Percentiles rank a stretch among this genome's conserved stretches.
These are phyloP conservation scores for Yamadazyma taylorii DNA, from an alignment of 1,139 yeast species.

Conservation along the genomic window DNA sequence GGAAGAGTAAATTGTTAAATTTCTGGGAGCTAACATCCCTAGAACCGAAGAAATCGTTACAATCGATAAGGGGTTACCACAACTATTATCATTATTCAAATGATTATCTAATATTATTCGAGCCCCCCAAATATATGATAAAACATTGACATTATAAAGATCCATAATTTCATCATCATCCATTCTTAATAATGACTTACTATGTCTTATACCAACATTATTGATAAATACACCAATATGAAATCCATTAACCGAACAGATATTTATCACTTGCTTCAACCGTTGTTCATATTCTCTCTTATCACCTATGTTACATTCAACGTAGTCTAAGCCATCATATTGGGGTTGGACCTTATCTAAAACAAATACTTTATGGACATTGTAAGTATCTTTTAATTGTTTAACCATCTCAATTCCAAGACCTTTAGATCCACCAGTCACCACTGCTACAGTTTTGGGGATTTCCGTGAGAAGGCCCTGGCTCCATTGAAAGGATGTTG, in stretches of 20 bases:
- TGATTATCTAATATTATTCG: constrained; percentile 28
- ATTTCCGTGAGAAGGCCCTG: no score
- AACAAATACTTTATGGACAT: constrained; percentile 37
- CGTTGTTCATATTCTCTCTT: constrained; percentile 24
- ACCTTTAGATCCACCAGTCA: constrained; percentile 70
- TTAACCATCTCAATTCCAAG: constrained; percentile 51
- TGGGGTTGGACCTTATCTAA: constrained; percentile 48
- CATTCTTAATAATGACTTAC: constrained; percentile 40
- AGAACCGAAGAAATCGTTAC: constrained; percentile 69
- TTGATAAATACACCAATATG: constrained; percentile 58
- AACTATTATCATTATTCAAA: background rate
- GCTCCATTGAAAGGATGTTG: constrained; percentile 14
- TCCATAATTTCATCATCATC: constrained; percentile 28
- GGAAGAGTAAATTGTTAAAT: constrained; percentile 63
- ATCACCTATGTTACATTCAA: constrained; percentile 52
- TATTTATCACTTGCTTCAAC: constrained; percentile 23
- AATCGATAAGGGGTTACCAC: constrained; percentile 42
- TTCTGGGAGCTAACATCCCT: constrained; percentile 70
- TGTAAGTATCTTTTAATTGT: constrained; percentile 26
- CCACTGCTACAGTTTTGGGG: constrained; percentile 47
- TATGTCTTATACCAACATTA: constrained; percentile 73
- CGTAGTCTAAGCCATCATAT: constrained; percentile 21
- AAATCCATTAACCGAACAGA: constrained; percentile 29
- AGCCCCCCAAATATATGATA: constrained; percentile 55
- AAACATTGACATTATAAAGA: constrained; percentile 54